A percentile compares a stretch with the other conserved stretches of the same genome.
Conservation (phyloP, 345 rosid genomes). For the Angophora floribunda region DNA sequence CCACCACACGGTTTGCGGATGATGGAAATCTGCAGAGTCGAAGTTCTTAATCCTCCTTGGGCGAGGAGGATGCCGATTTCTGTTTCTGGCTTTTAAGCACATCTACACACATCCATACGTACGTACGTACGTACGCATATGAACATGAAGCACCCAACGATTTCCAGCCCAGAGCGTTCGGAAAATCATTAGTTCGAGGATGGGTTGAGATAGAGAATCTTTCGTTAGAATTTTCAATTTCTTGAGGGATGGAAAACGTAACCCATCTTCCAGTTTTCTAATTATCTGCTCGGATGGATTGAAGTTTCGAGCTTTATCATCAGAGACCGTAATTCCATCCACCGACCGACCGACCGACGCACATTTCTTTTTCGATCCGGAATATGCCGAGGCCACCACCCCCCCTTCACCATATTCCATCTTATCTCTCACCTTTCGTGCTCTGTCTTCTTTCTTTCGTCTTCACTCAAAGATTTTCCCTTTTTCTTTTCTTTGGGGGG, state of each 20-base stretch:
- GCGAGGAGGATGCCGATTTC: background rate
- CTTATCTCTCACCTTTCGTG: background rate
- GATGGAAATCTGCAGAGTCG: background rate
- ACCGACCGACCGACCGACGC: background rate
- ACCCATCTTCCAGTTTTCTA: background rate
- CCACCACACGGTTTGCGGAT: background rate
- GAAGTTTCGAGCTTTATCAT: background rate
- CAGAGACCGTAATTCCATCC: background rate
- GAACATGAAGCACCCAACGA: background rate
- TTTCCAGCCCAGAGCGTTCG: background rate
- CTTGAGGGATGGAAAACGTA: background rate
- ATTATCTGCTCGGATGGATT: background rate
- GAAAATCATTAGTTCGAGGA: background rate
- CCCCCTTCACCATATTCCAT: background rate
- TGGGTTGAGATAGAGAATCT: background rate
- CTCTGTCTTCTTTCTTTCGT: background rate
- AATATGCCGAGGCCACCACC: background rate
- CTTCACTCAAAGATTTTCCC: background rate
- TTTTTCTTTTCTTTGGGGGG: background rate
- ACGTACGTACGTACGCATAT: background rate
- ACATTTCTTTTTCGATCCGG: background rate
- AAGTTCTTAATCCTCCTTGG: background rate
- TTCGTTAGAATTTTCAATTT: background rate
- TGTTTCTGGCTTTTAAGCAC: background rate
- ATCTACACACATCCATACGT: background rate